phyloP scores from a whole-genome alignment of 148 eudicot genomes.

The Beta vulgaris region DNA sequence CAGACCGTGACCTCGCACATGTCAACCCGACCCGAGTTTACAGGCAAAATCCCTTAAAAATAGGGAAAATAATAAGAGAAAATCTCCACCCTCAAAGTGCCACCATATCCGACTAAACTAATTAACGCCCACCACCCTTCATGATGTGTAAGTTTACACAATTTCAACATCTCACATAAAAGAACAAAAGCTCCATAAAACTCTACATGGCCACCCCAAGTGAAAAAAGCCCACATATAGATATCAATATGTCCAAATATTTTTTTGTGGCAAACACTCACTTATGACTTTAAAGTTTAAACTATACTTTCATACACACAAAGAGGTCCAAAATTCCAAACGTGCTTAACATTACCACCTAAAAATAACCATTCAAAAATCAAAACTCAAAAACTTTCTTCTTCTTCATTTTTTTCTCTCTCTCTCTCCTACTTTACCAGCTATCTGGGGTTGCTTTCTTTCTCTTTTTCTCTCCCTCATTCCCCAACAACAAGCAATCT shows the following conservation, averaged over 20 bases:
- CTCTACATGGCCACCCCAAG: background rate
- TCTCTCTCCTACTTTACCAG: background rate
- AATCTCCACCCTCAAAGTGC: too few species aligned
- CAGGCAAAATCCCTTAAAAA: too few species aligned
- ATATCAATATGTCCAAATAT: background rate
- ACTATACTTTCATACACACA: too few species aligned
- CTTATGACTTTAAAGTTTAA: too few species aligned
- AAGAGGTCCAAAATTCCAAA: slow-evolving; percentile 22
- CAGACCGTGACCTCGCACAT: too few species aligned
- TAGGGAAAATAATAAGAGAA: too few species aligned
- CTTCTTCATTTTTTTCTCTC: background rate
- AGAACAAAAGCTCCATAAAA: too few species aligned
- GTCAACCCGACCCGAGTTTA: too few species aligned
- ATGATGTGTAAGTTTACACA: too few species aligned
- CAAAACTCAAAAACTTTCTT: background rate
- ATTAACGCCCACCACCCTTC: too few species aligned
- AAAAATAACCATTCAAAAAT: background rate
- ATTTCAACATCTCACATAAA: too few species aligned
- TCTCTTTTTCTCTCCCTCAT: background rate
- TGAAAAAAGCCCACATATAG: background rate
- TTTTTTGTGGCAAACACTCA: background rate
- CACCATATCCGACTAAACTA: too few species aligned
- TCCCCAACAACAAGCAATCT: background rate
- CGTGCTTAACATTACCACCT: slow-evolving; percentile 19
- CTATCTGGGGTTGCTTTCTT: background rate